These are phyloP conservation scores for Chlorella ohadii DNA, from an alignment of 139 green algal genomes.

Conservation along the genomic window DNA sequence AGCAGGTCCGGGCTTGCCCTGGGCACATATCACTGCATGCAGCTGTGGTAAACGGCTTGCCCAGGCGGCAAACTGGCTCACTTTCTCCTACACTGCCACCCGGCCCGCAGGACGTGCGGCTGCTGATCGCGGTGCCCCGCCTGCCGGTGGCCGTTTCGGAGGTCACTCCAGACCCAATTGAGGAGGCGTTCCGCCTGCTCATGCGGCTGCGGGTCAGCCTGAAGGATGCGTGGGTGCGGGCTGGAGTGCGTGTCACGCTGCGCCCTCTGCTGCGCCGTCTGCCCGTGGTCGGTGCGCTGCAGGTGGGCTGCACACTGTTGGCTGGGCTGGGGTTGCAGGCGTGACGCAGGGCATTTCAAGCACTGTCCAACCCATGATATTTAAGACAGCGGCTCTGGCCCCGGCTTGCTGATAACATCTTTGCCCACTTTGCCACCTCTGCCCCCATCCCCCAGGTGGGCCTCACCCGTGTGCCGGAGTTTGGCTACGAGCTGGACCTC, in stretches of 20 bases:
- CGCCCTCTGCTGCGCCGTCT: slow-evolving; percentile 14
- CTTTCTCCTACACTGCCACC: not conserved
- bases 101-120: not conserved
- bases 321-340: not conserved
- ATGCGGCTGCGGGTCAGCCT: not conserved
- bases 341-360: too few species aligned
- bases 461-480: slow-evolving; percentile 3
- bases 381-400: too few species aligned
- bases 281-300: not conserved
- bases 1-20: not conserved
- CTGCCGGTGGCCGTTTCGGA: not conserved
- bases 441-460: not conserved
- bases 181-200: not conserved
- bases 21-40: too few species aligned
- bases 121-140: slow-evolving; percentile 9
- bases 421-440: too few species aligned
- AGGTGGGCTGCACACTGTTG: not conserved
- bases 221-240: slow-evolving; percentile 2
- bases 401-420: too few species aligned
- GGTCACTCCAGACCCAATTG: not conserved
- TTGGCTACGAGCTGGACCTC: slow-evolving; percentile 11
- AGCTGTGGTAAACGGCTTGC: too few species aligned
- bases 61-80: too few species aligned
- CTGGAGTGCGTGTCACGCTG: slow-evolving; percentile 8
- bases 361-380: too few species aligned